Evolutionary conservation across 139 green algal species (phyloP), one percentile per base, ranked within the genome.

Genomic region (Auxenochlorella pyrenoidosa): DNA sequence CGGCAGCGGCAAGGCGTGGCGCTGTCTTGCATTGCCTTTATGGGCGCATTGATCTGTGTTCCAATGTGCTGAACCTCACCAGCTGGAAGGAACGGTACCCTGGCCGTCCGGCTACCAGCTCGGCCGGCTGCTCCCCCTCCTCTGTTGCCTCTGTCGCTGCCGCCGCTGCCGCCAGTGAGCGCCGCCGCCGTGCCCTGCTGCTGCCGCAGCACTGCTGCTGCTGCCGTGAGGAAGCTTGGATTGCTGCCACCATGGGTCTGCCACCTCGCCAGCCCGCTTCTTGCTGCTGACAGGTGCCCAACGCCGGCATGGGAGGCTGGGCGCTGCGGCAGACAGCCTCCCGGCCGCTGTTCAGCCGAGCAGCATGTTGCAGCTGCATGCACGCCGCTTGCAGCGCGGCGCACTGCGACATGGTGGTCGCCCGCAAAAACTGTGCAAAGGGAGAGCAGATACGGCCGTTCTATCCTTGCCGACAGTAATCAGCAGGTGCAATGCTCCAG

Each of bases 1-100:
- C 12, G 28, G 3, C 13, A 3, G 22, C 26, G 19, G 28, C 73
- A 81, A 54, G 47, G 47, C 47, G 47, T 10, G 10, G 47, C 47
- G 47, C 47, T 54, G 47, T 10, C 47, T 18, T 54, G 6, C 10
- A 10, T 10, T 54, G 8, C 47, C 47, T 54, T 18, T 18, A 54
- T 54, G 47, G 47, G 8, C 10, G 47, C 47, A 54, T 10, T 54
- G 8, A 54, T 54, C 47, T 54, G 47, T 10, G 10, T 6, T 10
- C 6, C 47, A 10, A 54, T 54, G 6, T 10, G 47, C 6, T 54
- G 8, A 10, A 6, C 6, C 81, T 5, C 81, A 86, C 84, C 73
- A 88, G 60, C 41, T 78, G 38, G 41, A 83, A 88, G 6, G 58
- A 84, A 4, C 84, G 73, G 59, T 88, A 88, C 36, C 84, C 84